Base-by-base conservation (phyloP, 768 basidiomycete species). In the Floccularia luteovirens region DNA sequence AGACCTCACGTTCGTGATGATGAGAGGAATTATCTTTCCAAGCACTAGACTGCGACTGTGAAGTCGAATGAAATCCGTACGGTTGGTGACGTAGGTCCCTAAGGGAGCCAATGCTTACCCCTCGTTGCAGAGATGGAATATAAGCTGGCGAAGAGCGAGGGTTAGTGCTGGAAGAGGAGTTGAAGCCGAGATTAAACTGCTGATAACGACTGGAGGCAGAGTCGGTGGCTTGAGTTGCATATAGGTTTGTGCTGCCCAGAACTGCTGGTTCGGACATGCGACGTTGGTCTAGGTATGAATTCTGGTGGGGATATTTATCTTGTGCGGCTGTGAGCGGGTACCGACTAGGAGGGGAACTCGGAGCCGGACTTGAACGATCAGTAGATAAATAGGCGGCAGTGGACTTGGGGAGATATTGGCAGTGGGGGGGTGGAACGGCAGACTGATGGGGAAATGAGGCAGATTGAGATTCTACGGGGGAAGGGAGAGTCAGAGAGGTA, bases 251-350 rank as follows among this genome's bases (percentile, higher is more conserved):
- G 36, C 52, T 50, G 38, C 56, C 52, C 44, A 71, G 65, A 45
- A 73, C 62, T 40, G 74, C 61, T 34, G 80, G 78, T 55, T 82
- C 79, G 52, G 80, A 82, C 75, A 81, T 78, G 57, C 80, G 75
- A 53, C 79, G 67, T 39, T 77, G 75, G 62, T 79, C 77, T 42
- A 72, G 58, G 46, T 66, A 54, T 42, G 62, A 48, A 51, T 50
- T 52, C 51, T 58, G 50, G 48, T 56, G 45, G 53, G 60, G 50
- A 53, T 57, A 64, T 51, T 65, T 62, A 47, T 62, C 59, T 23
- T 54, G 36, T 33, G 50, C 39, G 43, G 42, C 46, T 35, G 49
- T 45, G 54, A 64, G 69, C 57, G 67, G 56, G 59, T 62, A 60
- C 44, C 61, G 64, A 48, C 63, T 62, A 41, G 56, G 41, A 39